Evolutionary conservation across 805 yeast genomes (phyloP).

Genomic region (Wickerhamomyces hampshirensis): DNA sequence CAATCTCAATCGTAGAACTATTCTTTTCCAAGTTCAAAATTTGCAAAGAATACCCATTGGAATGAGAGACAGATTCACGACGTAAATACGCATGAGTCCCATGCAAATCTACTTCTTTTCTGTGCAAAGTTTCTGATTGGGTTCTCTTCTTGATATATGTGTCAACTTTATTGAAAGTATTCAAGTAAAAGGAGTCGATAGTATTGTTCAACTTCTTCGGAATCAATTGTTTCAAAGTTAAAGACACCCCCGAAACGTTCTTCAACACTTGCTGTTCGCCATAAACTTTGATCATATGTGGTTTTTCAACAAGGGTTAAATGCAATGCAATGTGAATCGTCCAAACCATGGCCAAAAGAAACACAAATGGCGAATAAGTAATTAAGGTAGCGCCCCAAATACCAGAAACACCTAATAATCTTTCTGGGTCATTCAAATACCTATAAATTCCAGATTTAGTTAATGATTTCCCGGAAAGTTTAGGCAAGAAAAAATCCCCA

Average conservation of each 20-base stretch:
- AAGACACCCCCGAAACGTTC: conserved; percentile 42
- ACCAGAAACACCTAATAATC: conserved; percentile 72
- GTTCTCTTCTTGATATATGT: conserved; percentile 23
- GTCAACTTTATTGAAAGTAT: conserved; percentile 35
- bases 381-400: conserved; percentile 68
- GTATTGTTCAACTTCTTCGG: conserved; percentile 34
- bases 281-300: conserved; percentile 72
- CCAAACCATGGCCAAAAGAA: conserved; percentile 58
- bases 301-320: conserved; percentile 68
- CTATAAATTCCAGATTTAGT: conserved; percentile 80
- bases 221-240: conserved; percentile 31
- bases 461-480: conserved; percentile 42
- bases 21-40: conserved; percentile 15
- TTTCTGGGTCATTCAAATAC: conserved; percentile 79
- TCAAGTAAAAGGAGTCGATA: conserved; percentile 39
- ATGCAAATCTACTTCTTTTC: conserved; percentile 4
- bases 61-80: conserved; percentile 19
- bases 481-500: conserved; percentile 76
- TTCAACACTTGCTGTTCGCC: conserved; percentile 58
- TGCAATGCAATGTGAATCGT: conserved; percentile 60
- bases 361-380: conserved; percentile 46
- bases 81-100: conserved; percentile 2
- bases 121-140: conserved; percentile 16
- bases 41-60: conserved; percentile 27
- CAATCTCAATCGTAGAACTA: conserved; percentile 32